Base-by-base conservation (phyloP, 371 early-diverging fungal genomes). In the Globomyces sp. region DNA sequence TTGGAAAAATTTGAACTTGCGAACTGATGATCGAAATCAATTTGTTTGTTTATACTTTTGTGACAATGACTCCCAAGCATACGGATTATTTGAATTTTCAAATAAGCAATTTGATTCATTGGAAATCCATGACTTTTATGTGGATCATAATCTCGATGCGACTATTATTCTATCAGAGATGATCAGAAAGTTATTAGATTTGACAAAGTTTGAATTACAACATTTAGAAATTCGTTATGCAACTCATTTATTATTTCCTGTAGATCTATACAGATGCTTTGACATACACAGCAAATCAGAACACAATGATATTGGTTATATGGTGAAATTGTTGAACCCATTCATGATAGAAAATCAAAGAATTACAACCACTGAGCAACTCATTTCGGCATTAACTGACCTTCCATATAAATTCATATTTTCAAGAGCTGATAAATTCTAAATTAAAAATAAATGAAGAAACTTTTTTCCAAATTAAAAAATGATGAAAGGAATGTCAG, bases 381-480 rank as follows among this genome's bases (percentile, higher is more conserved):
- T 55, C 40, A 9, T 55, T 8, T 36, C 36, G 4, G 6, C 6
- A 3, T 36, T 55, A 3, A 39, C 6, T 39, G 40, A 55, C 13
- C 4, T 24, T 24, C 24, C 24, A 24, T 24, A 39, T 4, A 37
- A n/a, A 39, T 55, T 55, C 13, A 13, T 55, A 39, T 55, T 55
- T 39, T 40, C 40, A 4, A 55, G 40, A 39, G 40, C 55, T 55
- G 55, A 55, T 55, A 36, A 40, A 55, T 55, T 39, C 40, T 55
- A 55, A 39, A 24, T 24, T 24, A 24, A 24, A 24, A 24, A 24
- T 24, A 24, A 24, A 24, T 24, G 24, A 24, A 24, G 24, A 24
- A 24, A 24, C 24, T 24, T 24, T 24, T 24, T 24, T 24, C 24
- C 24, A 24, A 24, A 24, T 24, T 24, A 24, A 24, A 24, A n/a